Evolutionary conservation across 2,329 filamentous ascomycete genomes (phyloP), one percentile per base, ranked within the genome.

Genomic region (Diaporthe citri): DNA sequence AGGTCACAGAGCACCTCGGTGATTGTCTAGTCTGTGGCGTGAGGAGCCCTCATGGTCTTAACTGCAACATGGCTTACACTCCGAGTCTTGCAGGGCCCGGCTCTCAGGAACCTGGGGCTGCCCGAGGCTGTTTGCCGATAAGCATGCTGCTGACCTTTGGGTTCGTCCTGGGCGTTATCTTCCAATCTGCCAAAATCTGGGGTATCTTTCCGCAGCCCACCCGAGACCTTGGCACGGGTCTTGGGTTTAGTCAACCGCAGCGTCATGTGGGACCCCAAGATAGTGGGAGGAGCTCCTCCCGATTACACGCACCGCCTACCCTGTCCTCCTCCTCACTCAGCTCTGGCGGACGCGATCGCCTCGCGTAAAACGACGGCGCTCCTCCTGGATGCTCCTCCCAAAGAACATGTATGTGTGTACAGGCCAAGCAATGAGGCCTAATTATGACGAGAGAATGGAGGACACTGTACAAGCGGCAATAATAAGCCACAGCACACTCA

Each of bases 271-370:
- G 62, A 34, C 41, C 62, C 62, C 43, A n/a, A 66, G 62, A 66
- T 66, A 66, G 41, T 66, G 62, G 62, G 62, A 66, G 62, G 62
- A 66, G 62, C 62, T 66, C 62, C 62, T 66, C 62, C 62, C 62
- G 22, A n/a, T 51, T 51, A 66, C 41, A 66, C 28, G 62, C 62
- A 51, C 43, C 17, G 43, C 28, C 28, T 34, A 34, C 62, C 62
- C 62, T 66, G 62, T 66, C 62, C 62, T 66, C 62, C 62, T 66
- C 62, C 62, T 66, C 62, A 51, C 43, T 9, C 43, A 34, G 43
- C 10, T 15, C 6, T 36, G 62, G 62, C 62, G 62, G 62, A 51
- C 62, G 41, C 36, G 62, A 48, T 66, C 28, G 62, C 43, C 62
- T 66, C 12, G 62, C 62, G 62, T 66, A 66, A 36, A 66, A 51